Evolutionary conservation across 2,329 filamentous ascomycete genomes (phyloP).

Genomic region (Colletotrichum cereale): DNA sequence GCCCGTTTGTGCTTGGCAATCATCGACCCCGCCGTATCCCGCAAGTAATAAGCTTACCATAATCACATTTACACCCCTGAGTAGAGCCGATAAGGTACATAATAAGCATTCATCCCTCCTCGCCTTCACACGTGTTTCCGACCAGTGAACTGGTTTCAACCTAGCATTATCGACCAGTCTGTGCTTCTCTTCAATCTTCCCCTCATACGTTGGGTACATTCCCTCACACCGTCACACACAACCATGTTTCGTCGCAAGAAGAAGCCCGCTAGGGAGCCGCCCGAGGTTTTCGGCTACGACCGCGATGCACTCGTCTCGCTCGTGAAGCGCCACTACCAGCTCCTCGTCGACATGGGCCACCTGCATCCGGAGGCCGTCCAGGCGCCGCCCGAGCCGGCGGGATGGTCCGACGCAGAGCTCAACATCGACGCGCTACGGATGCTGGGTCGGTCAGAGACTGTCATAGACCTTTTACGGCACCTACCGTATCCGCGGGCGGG

Average conservation of each 20-base stretch:
- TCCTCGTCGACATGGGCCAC: slow-evolving; percentile 31
- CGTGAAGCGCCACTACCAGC: slow-evolving; percentile 23
- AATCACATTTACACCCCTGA: no score
- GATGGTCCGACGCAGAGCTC: slow-evolving; percentile 24
- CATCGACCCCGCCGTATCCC: no score
- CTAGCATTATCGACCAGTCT: no score
- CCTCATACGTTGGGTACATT: no score
- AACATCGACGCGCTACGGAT: slow-evolving; percentile 22
- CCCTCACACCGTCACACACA: neutral
- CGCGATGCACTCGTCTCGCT: slow-evolving; percentile 9
- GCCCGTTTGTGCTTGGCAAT: no score
- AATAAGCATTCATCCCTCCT: no score
- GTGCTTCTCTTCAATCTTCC: no score
- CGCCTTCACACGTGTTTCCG: no score
- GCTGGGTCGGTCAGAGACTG: slow-evolving; percentile 19
- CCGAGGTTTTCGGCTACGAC: slow-evolving; percentile 12
- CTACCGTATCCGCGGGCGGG: slow-evolving; percentile 22
- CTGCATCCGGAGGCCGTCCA: slow-evolving; percentile 17
- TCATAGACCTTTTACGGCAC: slow-evolving; percentile 31
- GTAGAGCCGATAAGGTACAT: no score
- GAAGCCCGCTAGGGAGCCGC: slow-evolving; percentile 11
- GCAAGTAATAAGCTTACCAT: no score
- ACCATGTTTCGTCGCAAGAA: slow-evolving; percentile 20
- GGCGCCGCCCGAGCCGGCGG: slow-evolving; percentile 6
- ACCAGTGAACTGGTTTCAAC: no score